Evolutionary conservation across 1,139 yeast species (phyloP).

Genomic region (Candida sanyaensis): DNA sequence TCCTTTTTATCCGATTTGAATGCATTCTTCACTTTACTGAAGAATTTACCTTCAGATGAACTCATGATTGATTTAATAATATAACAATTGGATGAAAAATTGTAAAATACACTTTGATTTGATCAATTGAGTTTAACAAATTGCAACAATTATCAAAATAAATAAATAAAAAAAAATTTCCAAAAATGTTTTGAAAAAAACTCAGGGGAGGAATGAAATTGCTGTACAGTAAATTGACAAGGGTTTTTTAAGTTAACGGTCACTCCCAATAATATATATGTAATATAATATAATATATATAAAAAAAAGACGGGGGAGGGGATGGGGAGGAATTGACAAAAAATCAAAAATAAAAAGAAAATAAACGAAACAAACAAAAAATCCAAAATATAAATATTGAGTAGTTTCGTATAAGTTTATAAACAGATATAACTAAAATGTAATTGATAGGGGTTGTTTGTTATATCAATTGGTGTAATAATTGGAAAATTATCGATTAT

Average conservation of each 20-base stretch:
- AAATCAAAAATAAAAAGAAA: background rate
- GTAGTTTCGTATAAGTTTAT: too few species aligned
- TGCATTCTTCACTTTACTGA: conserved; percentile 30
- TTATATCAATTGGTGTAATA: too few species aligned
- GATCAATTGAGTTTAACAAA: background rate
- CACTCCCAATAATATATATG: background rate
- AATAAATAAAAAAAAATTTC: background rate
- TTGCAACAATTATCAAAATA: background rate
- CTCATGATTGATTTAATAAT: conserved; percentile 4
- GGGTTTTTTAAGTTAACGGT: too few species aligned
- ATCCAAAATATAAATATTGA: too few species aligned
- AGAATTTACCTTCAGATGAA: conserved; percentile 18
- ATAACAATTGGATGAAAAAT: background rate
- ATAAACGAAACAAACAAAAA: background rate
- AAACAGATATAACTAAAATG: too few species aligned
- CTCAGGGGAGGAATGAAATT: too few species aligned
- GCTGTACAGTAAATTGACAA: too few species aligned
- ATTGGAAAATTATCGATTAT: too few species aligned
- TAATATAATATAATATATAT: background rate
- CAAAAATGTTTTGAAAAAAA: background rate
- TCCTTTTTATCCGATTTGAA: conserved; percentile 21
- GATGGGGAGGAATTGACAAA: background rate
- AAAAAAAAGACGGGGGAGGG: background rate
- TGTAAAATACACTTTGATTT: background rate
- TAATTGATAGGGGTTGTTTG: too few species aligned